Percentiles rank a stretch among this genome's conserved stretches.
Evolutionary conservation across 2,329 filamentous ascomycete genomes (phyloP).

Genomic region (Macroventuria anomochaeta): DNA sequence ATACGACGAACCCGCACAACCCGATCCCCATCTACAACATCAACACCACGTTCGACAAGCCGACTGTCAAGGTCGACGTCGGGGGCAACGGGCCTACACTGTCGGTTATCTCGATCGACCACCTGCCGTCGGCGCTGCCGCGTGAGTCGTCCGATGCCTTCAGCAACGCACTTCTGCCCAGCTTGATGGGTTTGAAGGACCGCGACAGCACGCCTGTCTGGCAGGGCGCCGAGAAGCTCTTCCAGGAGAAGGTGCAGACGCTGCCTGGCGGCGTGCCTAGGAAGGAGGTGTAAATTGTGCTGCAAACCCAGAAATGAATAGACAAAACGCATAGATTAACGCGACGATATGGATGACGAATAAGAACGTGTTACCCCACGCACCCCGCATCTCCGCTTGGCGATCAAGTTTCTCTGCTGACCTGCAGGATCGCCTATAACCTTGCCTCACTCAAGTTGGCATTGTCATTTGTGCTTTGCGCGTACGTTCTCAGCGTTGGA

Average conservation of each 20-base stretch:
- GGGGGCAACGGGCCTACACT: conserved; percentile 65
- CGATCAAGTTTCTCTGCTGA: too few relatives aligned
- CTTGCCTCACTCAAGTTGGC: too few relatives aligned
- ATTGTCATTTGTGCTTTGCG: too few relatives aligned
- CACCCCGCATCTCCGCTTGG: too few relatives aligned
- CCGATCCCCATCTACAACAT: conserved; percentile 81
- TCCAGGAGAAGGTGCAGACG: conserved; percentile 78
- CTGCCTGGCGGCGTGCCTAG: conserved; percentile 60
- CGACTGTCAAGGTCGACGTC: conserved; percentile 77
- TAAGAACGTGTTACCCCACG: too few relatives aligned
- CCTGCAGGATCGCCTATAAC: too few relatives aligned
- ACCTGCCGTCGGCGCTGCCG: conserved; percentile 69
- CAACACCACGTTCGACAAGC: conserved; percentile 85
- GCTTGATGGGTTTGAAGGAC: conserved; percentile 78
- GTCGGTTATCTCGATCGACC: conserved; percentile 72
- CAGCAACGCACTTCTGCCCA: conserved; percentile 77
- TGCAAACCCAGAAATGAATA: background rate
- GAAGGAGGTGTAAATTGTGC: conserved; percentile 36
- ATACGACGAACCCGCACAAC: conserved; percentile 76
- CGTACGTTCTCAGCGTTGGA: too few relatives aligned
- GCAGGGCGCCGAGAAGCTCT: conserved; percentile 82
- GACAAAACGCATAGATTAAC: conserved; percentile 15
- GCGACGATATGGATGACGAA: conserved; percentile 1
- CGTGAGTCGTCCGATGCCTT: conserved; percentile 88
- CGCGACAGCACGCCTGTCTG: conserved; percentile 77